These are phyloP conservation scores for Lunasporangiospora selenospora DNA, from an alignment of 192 early-diverging fungal genomes.

Conservation along the genomic window DNA sequence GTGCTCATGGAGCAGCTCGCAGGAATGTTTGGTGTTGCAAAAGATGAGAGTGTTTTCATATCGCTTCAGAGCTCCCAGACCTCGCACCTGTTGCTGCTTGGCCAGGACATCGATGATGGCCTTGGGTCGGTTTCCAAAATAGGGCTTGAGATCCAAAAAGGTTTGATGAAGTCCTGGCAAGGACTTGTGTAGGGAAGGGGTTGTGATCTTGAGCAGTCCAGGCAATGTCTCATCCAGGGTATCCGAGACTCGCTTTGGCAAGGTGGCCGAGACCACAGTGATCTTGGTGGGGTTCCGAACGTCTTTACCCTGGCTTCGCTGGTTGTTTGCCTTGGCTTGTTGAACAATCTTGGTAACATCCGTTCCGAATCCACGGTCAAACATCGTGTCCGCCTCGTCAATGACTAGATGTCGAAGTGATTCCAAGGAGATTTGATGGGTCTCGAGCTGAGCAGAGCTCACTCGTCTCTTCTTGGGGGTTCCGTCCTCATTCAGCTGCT, in stretches of 20 bases:
- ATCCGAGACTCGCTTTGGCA: conserved; percentile 72
- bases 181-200: conserved; percentile 80
- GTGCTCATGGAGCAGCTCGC: conserved; percentile 61
- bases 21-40: conserved; percentile 78
- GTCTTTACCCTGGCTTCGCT: conserved; percentile 3
- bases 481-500: too few relatives aligned
- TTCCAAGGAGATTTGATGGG: conserved; percentile 64
- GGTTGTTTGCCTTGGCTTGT: conserved; percentile 16
- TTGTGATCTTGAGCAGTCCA: conserved; percentile 72
- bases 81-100: conserved; percentile 43
- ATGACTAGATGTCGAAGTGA: conserved; percentile 76
- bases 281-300: conserved; percentile 56
- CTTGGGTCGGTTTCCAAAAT: conserved; percentile 71
- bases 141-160: conserved; percentile 78
- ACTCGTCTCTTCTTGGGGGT: too few relatives aligned
- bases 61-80: conserved; percentile 24
- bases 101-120: conserved; percentile 77
- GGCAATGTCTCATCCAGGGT: conserved; percentile 63
- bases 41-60: conserved; percentile 84
- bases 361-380: conserved; percentile 79
- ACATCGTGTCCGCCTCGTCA: conserved; percentile 95
- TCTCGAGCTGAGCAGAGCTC: too few relatives aligned
- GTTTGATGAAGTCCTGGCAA: conserved; percentile 78
- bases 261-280: conserved; percentile 73
- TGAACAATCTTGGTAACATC: conserved; percentile 67